These are phyloP conservation scores for Backusella psychrophila DNA, from an alignment of 192 early-diverging fungal genomes.

Conservation along the genomic window DNA sequence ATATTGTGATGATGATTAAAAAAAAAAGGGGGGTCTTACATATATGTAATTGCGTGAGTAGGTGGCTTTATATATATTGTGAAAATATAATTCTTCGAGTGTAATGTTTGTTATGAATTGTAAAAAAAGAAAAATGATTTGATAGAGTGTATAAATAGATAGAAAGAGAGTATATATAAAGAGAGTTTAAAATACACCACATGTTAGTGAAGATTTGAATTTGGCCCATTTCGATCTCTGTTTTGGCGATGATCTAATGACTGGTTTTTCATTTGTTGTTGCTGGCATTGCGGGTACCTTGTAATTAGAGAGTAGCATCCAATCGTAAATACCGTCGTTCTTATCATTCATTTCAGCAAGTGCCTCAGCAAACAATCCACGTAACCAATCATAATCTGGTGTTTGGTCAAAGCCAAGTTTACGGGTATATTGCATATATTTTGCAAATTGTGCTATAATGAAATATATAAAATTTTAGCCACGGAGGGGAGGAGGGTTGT, in stretches of 20 bases:
- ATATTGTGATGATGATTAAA: too few relatives aligned
- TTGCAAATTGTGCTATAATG: slow-evolving; percentile 73
- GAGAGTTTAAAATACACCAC: slow-evolving; percentile 7
- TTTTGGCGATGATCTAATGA: background rate
- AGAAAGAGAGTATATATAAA: background rate
- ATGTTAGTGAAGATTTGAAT: slow-evolving; percentile 7
- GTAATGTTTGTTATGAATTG: background rate
- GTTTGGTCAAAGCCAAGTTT: slow-evolving; percentile 91
- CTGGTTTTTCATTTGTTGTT: background rate
- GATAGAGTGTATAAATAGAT: background rate
- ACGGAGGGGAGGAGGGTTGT: background rate
- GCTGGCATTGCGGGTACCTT: background rate
- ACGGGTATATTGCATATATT: slow-evolving; percentile 85
- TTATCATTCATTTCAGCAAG: slow-evolving; percentile 77
- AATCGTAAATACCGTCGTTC: slow-evolving; percentile 79
- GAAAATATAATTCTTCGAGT: background rate
- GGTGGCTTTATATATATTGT: too few relatives aligned
- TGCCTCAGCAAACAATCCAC: slow-evolving; percentile 80
- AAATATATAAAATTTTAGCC: background rate
- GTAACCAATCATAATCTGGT: slow-evolving; percentile 92
- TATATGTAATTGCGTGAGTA: too few relatives aligned
- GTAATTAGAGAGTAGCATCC: slow-evolving; percentile 65
- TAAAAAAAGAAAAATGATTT: background rate
- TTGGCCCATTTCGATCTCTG: background rate
- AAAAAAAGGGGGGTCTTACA: too few relatives aligned